phyloP scores from a whole-genome alignment of 1,139 yeast genomes.

The Diutina siamensis region DNA sequence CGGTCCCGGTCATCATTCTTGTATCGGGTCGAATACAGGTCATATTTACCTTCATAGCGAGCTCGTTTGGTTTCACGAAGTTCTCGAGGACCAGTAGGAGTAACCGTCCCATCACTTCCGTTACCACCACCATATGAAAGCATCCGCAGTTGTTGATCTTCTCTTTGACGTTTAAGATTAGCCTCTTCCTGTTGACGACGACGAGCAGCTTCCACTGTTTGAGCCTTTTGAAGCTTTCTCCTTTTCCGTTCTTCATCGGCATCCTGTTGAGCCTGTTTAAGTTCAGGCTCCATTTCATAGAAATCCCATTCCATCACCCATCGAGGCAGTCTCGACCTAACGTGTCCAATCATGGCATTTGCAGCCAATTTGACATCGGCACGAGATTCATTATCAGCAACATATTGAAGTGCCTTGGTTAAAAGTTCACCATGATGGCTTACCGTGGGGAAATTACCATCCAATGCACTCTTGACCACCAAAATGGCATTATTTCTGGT shows the following conservation, averaged over 20 bases:
- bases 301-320: constrained; percentile 57
- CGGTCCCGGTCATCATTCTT: neutral
- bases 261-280: neutral
- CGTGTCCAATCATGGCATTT: constrained; percentile 63
- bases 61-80: neutral
- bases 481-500: constrained; percentile 74
- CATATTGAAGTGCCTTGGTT: constrained; percentile 33
- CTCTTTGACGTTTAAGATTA: neutral
- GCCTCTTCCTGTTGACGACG: neutral
- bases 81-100: neutral
- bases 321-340: constrained; percentile 43
- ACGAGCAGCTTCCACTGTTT: neutral
- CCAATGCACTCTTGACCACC: constrained; percentile 54
- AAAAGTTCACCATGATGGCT: constrained; percentile 56
- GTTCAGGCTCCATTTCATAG: constrained; percentile 6
- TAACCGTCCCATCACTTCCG: neutral
- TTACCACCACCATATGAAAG: neutral
- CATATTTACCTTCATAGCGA: constrained; percentile 3
- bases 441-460: constrained; percentile 52
- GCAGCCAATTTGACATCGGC: constrained; percentile 78
- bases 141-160: neutral
- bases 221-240: neutral
- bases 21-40: neutral
- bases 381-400: constrained; percentile 46
- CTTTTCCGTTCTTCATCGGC: neutral